Conservation (phyloP, 2,329 filamentous ascomycete species). For the Teratosphaeriaceae sp. region DNA sequence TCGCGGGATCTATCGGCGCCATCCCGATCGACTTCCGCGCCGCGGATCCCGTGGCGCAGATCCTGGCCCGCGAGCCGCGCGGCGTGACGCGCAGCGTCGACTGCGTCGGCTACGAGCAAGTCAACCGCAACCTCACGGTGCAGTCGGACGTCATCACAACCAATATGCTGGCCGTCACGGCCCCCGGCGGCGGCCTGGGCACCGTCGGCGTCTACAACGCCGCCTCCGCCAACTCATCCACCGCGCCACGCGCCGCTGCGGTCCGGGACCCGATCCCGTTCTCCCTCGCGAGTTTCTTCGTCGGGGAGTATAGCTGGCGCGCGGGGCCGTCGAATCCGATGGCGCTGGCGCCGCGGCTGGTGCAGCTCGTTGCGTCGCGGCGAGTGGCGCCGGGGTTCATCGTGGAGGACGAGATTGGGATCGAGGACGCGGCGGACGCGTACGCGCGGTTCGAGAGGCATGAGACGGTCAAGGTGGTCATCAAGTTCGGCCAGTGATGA, state of each 20-base stretch:
- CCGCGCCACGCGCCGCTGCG: too few species aligned
- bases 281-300: background rate
- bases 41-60: slow-evolving; percentile 53
- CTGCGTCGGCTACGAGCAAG: slow-evolving; percentile 55
- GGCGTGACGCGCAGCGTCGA: slow-evolving; percentile 61
- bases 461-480: background rate
- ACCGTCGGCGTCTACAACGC: background rate
- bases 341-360: background rate
- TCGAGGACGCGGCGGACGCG: background rate
- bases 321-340: background rate
- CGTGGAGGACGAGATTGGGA: background rate
- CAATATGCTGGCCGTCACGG: background rate
- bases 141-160: background rate
- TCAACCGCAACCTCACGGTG: background rate
- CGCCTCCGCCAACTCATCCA: background rate
- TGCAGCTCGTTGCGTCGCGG: background rate
- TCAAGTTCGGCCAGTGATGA: background rate
- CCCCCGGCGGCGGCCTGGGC: background rate
- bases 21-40: slow-evolving; percentile 56
- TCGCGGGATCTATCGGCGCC: slow-evolving; percentile 56
- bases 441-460: background rate
- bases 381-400: background rate
- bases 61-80: slow-evolving; percentile 51
- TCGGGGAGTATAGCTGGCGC: background rate
- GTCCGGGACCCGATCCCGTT: background rate